phyloP scores from a whole-genome alignment of 2,329 filamentous ascomycete genomes.

The Diaporthe nobilis region DNA sequence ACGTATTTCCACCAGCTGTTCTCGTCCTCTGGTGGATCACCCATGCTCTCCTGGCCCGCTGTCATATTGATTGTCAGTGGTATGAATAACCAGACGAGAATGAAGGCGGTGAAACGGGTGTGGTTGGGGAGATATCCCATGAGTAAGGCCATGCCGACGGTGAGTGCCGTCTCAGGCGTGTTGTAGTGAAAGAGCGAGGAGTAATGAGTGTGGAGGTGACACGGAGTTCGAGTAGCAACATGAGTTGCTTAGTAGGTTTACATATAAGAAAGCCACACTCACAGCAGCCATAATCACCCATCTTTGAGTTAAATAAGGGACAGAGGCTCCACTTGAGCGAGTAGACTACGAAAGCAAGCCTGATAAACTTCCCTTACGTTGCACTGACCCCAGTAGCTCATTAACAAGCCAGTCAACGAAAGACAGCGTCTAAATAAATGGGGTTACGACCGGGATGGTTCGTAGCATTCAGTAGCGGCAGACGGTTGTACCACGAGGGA shows the following conservation, averaged over 20 bases:
- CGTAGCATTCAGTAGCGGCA: neutral
- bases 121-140: too few relatives aligned
- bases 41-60: neutral
- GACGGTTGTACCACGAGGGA: neutral
- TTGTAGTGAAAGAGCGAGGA: neutral
- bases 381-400: neutral
- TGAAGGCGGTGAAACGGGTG: neutral
- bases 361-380: neutral
- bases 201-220: neutral
- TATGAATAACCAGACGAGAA: neutral
- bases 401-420: neutral
- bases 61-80: neutral
- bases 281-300: conserved; percentile 32
- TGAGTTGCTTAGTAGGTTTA: neutral
- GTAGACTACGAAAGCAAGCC: neutral
- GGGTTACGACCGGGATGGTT: conserved; percentile 1
- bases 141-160: conserved; percentile 7
- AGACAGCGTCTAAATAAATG: neutral
- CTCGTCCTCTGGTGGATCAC: neutral
- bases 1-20: conserved; percentile 42
- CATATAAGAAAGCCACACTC: neutral
- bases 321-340: neutral
- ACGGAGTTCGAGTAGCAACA: neutral
- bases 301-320: neutral
- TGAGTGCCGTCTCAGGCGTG: neutral